Evolutionary conservation across 176 grass and related monocot genomes (phyloP), one percentile per base, ranked within the genome.

Genomic region (Alopecurus myosuroides): DNA sequence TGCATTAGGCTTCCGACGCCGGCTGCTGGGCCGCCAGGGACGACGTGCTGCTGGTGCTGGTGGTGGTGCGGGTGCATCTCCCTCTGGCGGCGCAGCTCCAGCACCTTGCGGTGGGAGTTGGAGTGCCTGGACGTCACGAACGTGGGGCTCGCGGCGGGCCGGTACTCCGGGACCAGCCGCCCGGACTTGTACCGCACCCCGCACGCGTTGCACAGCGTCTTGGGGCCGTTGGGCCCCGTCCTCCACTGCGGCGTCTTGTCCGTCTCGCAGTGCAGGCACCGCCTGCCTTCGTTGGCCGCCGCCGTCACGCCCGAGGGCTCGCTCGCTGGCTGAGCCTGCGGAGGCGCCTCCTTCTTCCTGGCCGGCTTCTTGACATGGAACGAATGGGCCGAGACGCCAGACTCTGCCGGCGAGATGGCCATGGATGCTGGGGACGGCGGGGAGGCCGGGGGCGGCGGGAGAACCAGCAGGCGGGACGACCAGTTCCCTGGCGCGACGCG

Each of bases 191-290:
- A 95, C 12, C 96, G 85, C 53, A 95, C 96, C 20, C 96, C 96
- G 79, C 96, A 98, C 30, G 96, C 96, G 84, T 98, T 98, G 93
- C 96, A 98, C 77, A 98, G 88, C 75, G 96, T 95, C 93, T 98
- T 98, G 23, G 96, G 96, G 4, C 96, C 96, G 91, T 95, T 86
- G 22, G 96, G 97, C 49, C 97, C 97, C 6, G 93, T 94, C 81
- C 97, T 92, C 97, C 93, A 98, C 78, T 98, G 97, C 61, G 96
- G 96, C 25, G 96, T 98, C 93, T 92, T 98, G 81, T 98, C 96
- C 25, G 96, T 94, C 69, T 91, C 89, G 82, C 96, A 98, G 90
- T 98, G 96, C 7, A 95, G 82, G 87, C 96, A 98, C 75, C 77
- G 94, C 74, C 89, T 61, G 50, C 89, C 89, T 20, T 89, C 85